Evolutionary conservation across 2,329 filamentous ascomycete species (phyloP), one percentile per base, ranked within the genome.

Genomic region (Trichoderma atrobrunneum): DNA sequence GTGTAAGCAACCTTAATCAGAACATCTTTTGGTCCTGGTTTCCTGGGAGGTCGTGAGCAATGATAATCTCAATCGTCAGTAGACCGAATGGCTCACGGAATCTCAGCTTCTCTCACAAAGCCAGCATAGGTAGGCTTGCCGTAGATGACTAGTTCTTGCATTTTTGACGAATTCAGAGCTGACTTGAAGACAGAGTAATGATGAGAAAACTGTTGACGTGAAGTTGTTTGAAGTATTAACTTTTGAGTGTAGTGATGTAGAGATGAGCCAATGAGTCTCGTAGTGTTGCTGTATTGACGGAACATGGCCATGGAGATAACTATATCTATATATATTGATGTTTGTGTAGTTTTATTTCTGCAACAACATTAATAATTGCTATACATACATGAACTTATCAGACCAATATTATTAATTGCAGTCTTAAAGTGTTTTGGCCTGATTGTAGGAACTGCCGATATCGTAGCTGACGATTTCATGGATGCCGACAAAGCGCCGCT

Each of bases 1-100:
- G 65, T 28, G 18, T 54, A 71, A 10, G 72, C 61, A 18, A 77
- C 76, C 56, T 75, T 77, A 71, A 77, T 65, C 36, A 77, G 74
- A 34, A 77, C 74, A n/a, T 77, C 62, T 21, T 66, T 66, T 10
- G 63, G 56, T 61, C 72, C 24, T 70, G 72, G 8, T 70, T 73
- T 54, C 3, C 63, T 66, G 3, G 30, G 7, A 34, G 30, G 7
- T 4, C 16, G 10, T 66, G 48, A 66, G 48, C 24, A 36, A 66
- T 11, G 30, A 12, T 36, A n/a, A 43, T 43, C 39, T 43, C 39
- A n/a, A 43, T 36, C 2, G 5, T 36, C 8, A 32, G 11, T 34
- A 39, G 56, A 28, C 8, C 1, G 10, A 39, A 39, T 18, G 16
- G n/a, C 63, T 57, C 32, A 66, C 63, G 63, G 63, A n/a, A 66